Percentiles rank a stretch among this genome's conserved stretches.
Evolutionary conservation across 768 basidiomycete species (phyloP).

Genomic region (Trametopsis cervina): DNA sequence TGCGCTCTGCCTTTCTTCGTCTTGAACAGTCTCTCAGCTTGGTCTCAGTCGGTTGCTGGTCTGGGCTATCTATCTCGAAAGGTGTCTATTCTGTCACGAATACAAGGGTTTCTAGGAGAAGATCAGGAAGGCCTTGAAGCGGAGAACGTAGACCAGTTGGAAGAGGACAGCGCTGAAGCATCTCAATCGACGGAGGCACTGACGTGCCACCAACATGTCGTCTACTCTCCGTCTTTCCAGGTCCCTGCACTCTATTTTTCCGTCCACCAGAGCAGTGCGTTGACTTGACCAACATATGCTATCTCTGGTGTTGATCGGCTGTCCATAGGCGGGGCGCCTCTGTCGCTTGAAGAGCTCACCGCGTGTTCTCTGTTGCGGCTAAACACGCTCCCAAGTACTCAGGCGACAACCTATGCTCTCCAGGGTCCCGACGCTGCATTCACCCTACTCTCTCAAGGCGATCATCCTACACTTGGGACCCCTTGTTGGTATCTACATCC

Average conservation of each 20-base stretch:
- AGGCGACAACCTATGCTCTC: conserved; percentile 48
- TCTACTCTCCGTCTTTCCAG: conserved; percentile 71
- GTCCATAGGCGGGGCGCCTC: conserved; percentile 53
- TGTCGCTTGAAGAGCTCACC: conserved; percentile 50
- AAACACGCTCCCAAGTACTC: conserved; percentile 34
- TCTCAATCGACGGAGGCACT: conserved; percentile 25
- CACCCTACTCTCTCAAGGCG: conserved; percentile 79
- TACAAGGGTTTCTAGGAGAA: background rate
- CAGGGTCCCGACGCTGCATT: conserved; percentile 46
- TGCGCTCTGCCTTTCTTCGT: conserved; percentile 28
- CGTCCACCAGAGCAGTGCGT: conserved; percentile 62
- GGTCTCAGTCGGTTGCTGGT: conserved; percentile 19
- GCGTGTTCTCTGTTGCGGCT: conserved; percentile 53
- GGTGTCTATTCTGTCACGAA: conserved; percentile 3
- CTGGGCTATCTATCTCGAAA: conserved; percentile 27
- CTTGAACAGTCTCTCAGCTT: conserved; percentile 3
- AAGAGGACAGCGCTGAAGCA: background rate
- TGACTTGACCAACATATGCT: conserved; percentile 5
- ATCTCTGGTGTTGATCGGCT: conserved; percentile 11
- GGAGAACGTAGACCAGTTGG: background rate
- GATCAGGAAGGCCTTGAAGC: background rate
- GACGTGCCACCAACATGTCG: conserved; percentile 57
- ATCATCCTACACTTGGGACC: conserved; percentile 71
- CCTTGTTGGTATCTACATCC: conserved; percentile 88
- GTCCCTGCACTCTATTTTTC: conserved; percentile 85